These are phyloP conservation scores for Leishmania amazonensis DNA, from an alignment of 208 protist genomes.

Conservation along the genomic window DNA sequence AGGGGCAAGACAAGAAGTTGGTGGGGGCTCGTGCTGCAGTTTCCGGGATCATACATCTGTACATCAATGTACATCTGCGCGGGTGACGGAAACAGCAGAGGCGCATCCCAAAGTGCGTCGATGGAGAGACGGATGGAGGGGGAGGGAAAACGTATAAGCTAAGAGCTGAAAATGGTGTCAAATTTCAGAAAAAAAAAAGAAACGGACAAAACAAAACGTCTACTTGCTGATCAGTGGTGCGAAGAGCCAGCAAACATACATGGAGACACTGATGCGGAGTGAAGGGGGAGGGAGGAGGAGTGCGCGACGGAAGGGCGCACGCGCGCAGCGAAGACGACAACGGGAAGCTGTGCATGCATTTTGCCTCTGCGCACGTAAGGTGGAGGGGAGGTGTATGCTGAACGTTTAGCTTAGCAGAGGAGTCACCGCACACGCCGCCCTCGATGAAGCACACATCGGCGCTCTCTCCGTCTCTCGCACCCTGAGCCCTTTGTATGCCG, in stretches of 20 bases:
- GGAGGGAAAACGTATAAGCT: background rate
- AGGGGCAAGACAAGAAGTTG: background rate
- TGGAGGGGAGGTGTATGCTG: background rate
- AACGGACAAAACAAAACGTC: background rate
- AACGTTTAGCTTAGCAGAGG: background rate
- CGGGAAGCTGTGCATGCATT: background rate
- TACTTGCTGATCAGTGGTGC: background rate
- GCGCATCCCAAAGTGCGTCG: too few species aligned
- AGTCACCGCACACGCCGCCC: background rate
- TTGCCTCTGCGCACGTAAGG: background rate
- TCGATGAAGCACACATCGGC: background rate
- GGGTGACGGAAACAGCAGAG: background rate
- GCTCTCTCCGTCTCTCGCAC: background rate
- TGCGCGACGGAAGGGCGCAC: background rate
- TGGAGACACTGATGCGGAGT: background rate
- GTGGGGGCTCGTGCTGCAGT: background rate
- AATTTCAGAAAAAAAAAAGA: background rate
- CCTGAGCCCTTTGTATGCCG: background rate
- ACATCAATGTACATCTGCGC: background rate
- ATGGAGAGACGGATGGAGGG: background rate
- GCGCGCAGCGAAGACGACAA: background rate
- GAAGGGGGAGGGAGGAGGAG: background rate
- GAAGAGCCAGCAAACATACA: background rate
- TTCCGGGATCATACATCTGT: background rate
- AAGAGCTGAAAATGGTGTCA: background rate